Evolutionary conservation across 1,139 yeast species (phyloP).

Genomic region (Candida dubliniensis): DNA sequence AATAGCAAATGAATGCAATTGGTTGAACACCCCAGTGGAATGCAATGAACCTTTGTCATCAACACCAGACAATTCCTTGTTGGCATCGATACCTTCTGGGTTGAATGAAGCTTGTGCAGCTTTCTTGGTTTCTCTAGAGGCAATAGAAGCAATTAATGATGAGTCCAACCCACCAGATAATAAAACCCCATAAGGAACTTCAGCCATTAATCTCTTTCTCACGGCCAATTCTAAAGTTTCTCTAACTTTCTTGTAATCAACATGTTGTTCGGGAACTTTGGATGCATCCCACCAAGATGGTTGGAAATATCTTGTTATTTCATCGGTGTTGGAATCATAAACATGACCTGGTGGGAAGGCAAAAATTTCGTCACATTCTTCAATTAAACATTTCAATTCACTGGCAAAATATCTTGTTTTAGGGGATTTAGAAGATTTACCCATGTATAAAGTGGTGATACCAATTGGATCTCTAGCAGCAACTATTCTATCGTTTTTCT

Average conservation of each 20-base stretch:
- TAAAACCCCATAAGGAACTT: slow-evolving; percentile 96
- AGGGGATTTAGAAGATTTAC: slow-evolving; percentile 70
- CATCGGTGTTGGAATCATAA: slow-evolving; percentile 87
- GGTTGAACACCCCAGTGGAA: slow-evolving; percentile 69
- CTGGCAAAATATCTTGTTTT: slow-evolving; percentile 85
- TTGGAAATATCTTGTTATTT: slow-evolving; percentile 79
- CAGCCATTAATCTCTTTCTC: slow-evolving; percentile 98
- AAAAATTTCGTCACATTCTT: slow-evolving; percentile 86
- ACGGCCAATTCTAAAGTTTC: slow-evolving; percentile 89
- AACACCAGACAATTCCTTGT: slow-evolving; percentile 80
- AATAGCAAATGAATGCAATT: slow-evolving; percentile 92
- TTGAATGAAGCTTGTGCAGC: slow-evolving; percentile 69
- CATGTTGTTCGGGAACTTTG: slow-evolving; percentile 70
- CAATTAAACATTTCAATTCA: slow-evolving; percentile 89
- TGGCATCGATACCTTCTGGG: slow-evolving; percentile 48
- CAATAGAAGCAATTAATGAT: slow-evolving; percentile 92
- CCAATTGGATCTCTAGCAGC: slow-evolving; percentile 99
- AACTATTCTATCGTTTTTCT: slow-evolving; percentile 75
- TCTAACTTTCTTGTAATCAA: slow-evolving; percentile 71
- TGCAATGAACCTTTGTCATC: slow-evolving; percentile 84
- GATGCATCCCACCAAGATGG: slow-evolving; percentile 94
- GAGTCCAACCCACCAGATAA: slow-evolving; percentile 97
- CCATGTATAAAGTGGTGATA: slow-evolving; percentile 94
- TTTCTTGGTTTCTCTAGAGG: slow-evolving; percentile 89
- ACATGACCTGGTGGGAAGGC: slow-evolving; percentile 99